Base-by-base conservation (phyloP, 768 basidiomycete species). In the Russula sp. region DNA sequence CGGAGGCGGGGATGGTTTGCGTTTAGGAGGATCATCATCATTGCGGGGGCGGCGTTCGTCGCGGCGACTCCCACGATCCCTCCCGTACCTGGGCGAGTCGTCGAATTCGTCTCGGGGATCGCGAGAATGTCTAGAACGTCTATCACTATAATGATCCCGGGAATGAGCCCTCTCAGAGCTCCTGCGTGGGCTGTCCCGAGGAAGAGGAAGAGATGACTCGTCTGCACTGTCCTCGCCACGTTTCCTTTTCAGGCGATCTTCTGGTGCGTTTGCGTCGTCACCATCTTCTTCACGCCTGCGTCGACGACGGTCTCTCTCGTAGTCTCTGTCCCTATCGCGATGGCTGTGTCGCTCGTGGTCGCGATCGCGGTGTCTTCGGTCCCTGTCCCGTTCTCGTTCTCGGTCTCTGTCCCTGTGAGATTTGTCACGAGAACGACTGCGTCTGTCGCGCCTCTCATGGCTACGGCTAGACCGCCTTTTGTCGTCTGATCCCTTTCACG, bases 271-370 rank as follows among this genome's bases (percentile, higher is more conserved):
- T 32, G 71, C 58, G 63, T 82, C 83, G 22, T 84, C 84, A 0
- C 78, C 78, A 30, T 88, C 84, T 58, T 90, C 88, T 30, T 77
- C 79, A 70, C 89, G 80, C 74, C 88, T 88, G 67, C 91, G 83
- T 56, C 89, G 80, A 63, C 83, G 81, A 57, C 73, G 73, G 59
- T 89, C 84, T 57, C 80, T 77, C 61, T 84, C 84, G 57, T 80
- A 73, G 61, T 83, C 82, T 61, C 72, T 68, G 22, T 75, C 73
- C 30, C 80, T 74, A 56, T 85, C 83, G 53, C 83, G 78, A 69
- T 81, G 79, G 65, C 83, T 79, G 71, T 85, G 81, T 46, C 83
- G 80, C 67, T 58, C 57, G 28, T 82, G 77, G 55, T 86, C 81
- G 13, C 57, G 58, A 79, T 78, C 66, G 81, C 84, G 66, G 77